phyloP scores from a whole-genome alignment of 495 filamentous ascomycete genomes.

The Umbilicaria muhlenbergii region DNA sequence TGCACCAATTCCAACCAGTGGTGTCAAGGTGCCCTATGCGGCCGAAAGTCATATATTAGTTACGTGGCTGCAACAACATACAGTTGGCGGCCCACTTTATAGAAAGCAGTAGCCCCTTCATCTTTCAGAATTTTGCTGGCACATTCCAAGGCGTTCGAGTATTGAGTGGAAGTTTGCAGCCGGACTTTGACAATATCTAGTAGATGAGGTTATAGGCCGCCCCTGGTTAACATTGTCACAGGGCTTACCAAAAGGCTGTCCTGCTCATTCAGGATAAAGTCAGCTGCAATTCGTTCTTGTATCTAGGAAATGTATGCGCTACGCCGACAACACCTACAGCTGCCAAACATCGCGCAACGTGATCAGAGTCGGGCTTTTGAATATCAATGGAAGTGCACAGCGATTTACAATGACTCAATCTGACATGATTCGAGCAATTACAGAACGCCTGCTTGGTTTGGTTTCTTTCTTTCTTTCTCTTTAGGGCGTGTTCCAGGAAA shows the following conservation, averaged over 20 bases:
- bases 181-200: slow-evolving; percentile 96
- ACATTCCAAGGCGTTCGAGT: slow-evolving; percentile 63
- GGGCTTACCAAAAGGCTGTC: slow-evolving; percentile 71
- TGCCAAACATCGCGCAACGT: too few relatives aligned
- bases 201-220: slow-evolving; percentile 8
- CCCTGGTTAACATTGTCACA: neutral
- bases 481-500: too few relatives aligned
- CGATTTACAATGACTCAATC: too few relatives aligned
- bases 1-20: slow-evolving; percentile 87
- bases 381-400: too few relatives aligned
- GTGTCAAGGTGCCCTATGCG: slow-evolving; percentile 67
- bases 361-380: too few relatives aligned
- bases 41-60: slow-evolving; percentile 1
- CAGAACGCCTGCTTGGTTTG: too few relatives aligned
- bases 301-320: too few relatives aligned
- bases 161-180: slow-evolving; percentile 73
- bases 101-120: slow-evolving; percentile 85
- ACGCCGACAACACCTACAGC: too few relatives aligned
- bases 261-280: slow-evolving; percentile 25
- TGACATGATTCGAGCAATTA: too few relatives aligned
- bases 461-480: too few relatives aligned
- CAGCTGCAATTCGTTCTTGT: too few relatives aligned
- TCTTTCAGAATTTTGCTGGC: slow-evolving; percentile 71
- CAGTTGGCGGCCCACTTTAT: slow-evolving; percentile 39
- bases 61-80: neutral